These are phyloP conservation scores for Tolypocladium sp. DNA, from an alignment of 2,329 filamentous ascomycete genomes.

Conservation along the genomic window DNA sequence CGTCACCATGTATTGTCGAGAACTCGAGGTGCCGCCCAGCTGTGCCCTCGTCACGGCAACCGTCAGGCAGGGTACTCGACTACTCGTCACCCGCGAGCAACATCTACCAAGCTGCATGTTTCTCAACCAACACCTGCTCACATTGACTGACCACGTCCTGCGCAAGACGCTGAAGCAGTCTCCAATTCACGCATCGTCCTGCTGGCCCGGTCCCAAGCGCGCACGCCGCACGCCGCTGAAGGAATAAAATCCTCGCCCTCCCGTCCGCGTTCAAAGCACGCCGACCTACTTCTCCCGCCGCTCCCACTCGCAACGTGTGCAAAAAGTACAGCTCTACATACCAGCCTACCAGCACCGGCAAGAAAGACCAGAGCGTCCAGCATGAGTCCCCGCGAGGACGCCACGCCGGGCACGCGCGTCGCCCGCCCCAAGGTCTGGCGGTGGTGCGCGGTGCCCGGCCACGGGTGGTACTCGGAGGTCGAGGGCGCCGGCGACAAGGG, in stretches of 20 bases:
- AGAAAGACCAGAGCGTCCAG: no score
- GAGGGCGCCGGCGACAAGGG: not conserved
- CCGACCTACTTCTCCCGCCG: not conserved
- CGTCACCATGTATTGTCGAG: not conserved
- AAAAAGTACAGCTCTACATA: no score
- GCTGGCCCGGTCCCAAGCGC: not conserved
- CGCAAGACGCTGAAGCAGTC: not conserved
- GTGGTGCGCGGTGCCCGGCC: not conserved
- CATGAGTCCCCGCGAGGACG: not conserved
- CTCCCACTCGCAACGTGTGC: not conserved
- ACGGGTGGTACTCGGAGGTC: not conserved
- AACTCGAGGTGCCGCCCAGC: not conserved
- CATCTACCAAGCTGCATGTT: not conserved
- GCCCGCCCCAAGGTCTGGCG: not conserved
- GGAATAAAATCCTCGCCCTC: no score
- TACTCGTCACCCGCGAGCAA: not conserved
- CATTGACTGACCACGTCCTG: not conserved
- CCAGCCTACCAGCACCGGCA: no score
- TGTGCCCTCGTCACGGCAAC: not conserved
- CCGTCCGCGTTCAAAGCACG: not conserved
- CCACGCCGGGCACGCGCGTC: not conserved
- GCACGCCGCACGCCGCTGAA: not conserved
- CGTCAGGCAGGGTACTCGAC: not conserved
- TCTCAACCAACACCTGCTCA: not conserved
- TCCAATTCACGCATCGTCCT: no score